Base-by-base conservation (phyloP, 805 yeast species). In the Saccharomycopsis amapae region DNA sequence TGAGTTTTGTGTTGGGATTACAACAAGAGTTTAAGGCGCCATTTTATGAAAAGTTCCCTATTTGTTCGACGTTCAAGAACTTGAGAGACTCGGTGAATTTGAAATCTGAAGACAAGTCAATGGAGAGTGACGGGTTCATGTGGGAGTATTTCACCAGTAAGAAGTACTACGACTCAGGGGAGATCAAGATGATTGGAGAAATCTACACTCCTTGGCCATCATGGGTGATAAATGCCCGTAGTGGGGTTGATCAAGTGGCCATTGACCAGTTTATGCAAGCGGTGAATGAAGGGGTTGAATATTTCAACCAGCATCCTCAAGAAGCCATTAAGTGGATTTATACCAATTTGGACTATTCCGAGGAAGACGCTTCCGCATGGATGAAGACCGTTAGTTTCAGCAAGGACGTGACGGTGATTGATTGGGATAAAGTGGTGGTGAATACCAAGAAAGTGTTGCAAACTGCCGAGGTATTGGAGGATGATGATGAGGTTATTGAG, bases 141-240 rank as follows among this genome's bases (percentile, higher is more conserved):
- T 88, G 97, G 97, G 97, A 88, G 58, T 75, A 84, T 63, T 88
- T 88, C 68, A 88, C 97, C 1, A 78, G 89, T 28, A 88, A 88
- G 59, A 78, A 76, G 60, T 88, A 85, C 66, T 86, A 84, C 61
- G 96, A 85, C 57, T 72, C 66, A 45, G 73, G 76, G 18, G 96
- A 87, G 56, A 80, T 89, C 64, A 85, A 83, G 64, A 69, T 75
- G 54, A 79, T 88, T 50, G 97, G 95, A 13, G 85, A 84, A 53
- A 87, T 88, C 47, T 85, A 83, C 64, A 88, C 97, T 0, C 97
- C 97, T 17, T 88, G 97, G 97, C 90, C 96, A 9, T 84, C 95
- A 2, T 88, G 96, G 96, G 89, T 86, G 13, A 71, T 87, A 40
- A 76, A 78, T 18, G 78, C 78, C 4, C 62, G 71, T 44, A 57